phyloP scores from a whole-genome alignment of 176 grass and related monocot genomes.

The Microstegium vimineum region DNA sequence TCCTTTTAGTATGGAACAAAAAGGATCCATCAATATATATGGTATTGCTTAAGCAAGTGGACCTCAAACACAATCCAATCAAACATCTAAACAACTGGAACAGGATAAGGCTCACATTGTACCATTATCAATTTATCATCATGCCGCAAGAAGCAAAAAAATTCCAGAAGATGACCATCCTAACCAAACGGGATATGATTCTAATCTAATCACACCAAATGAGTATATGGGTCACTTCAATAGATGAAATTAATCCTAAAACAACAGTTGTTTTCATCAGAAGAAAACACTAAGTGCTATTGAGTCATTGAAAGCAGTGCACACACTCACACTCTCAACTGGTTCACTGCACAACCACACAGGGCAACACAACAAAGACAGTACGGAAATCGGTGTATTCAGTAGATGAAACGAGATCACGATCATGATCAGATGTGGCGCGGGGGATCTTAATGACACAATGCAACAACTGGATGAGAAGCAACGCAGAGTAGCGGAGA shows the following conservation, averaged over 20 bases:
- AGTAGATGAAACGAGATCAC: not conserved
- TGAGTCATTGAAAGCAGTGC: not conserved
- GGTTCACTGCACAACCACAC: not conserved
- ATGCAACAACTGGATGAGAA: not conserved
- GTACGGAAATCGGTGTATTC: not conserved
- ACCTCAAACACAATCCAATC: not conserved
- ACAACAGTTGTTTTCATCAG: not conserved
- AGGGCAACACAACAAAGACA: not conserved
- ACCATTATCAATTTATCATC: not conserved
- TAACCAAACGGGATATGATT: not conserved
- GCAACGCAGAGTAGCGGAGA: not conserved
- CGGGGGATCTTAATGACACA: not conserved
- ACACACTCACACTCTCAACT: not conserved
- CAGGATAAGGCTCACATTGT: not conserved
- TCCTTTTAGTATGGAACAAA: not conserved
- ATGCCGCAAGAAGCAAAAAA: not conserved
- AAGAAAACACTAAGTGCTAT: not conserved
- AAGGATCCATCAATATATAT: not conserved
- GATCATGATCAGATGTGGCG: not conserved
- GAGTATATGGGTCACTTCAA: not conserved
- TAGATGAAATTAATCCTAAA: not conserved
- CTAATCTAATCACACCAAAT: not conserved
- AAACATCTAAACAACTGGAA: constrained; percentile 12
- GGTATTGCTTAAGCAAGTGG: not conserved
- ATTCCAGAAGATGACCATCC: not conserved